Evolutionary conservation across 2,329 filamentous ascomycete species (phyloP).

Genomic region (Acarospora socialis): DNA sequence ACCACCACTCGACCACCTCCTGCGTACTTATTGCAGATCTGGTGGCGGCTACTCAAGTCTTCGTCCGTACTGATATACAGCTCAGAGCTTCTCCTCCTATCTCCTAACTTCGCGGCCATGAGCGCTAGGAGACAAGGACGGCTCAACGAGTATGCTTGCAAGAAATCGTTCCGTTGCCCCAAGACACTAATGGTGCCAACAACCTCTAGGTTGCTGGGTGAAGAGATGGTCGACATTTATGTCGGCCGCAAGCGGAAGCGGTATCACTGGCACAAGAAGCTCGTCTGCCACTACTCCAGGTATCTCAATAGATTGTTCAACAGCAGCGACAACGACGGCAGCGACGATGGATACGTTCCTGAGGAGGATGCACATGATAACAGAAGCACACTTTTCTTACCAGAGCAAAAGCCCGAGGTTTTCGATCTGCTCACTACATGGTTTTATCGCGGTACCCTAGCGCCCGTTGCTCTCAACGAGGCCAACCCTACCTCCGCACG

Average conservation of each 20-base stretch:
- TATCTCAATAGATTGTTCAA: not conserved
- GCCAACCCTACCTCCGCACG: no score
- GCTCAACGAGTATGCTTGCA: not conserved
- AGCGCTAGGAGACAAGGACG: no score
- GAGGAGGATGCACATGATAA: no score
- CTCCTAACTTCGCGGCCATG: no score
- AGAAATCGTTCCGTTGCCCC: no score
- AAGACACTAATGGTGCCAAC: not conserved
- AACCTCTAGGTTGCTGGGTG: not conserved
- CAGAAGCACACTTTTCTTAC: no score
- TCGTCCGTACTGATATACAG: no score
- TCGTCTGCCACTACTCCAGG: not conserved
- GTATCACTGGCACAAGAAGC: not conserved
- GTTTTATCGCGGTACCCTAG: not conserved
- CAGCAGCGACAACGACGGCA: not conserved
- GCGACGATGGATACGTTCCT: not conserved
- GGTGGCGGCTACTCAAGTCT: not conserved
- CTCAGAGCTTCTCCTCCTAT: no score
- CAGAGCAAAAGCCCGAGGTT: not conserved
- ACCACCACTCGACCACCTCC: not conserved
- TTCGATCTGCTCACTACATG: conserved; percentile 1
- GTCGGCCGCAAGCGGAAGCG: conserved; percentile 2
- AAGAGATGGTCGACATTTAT: conserved; percentile 1
- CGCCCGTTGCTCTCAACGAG: no score
- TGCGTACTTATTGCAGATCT: not conserved